Conservation (phyloP, 2,329 filamentous ascomycete species). For the Neophaeococcomyces aloes region DNA sequence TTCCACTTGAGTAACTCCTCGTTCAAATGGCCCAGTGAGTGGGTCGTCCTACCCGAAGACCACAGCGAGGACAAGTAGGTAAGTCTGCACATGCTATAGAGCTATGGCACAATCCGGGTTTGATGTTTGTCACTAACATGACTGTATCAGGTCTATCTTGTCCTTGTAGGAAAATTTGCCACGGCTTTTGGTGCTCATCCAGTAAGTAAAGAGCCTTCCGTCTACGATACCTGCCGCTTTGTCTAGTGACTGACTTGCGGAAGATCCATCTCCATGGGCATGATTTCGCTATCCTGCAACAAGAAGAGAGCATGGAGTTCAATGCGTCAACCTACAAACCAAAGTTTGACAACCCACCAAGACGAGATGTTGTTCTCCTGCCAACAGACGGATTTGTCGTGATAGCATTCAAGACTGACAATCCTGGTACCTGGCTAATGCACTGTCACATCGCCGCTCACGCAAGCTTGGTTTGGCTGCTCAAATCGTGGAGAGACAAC, state of each 20-base stretch:
- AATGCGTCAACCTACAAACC: constrained; percentile 37
- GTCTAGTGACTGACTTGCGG: neutral
- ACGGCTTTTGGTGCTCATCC: no score
- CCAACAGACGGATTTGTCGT: constrained; percentile 57
- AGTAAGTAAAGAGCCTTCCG: no score
- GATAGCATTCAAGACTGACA: constrained; percentile 39
- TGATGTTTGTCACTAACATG: no score
- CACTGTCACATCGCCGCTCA: constrained; percentile 77
- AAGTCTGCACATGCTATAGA: no score
- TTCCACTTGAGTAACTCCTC: no score
- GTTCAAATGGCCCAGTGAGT: no score
- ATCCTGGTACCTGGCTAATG: constrained; percentile 54
- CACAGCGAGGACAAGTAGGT: no score
- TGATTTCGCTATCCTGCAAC: constrained; percentile 55
- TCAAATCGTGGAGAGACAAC: constrained; percentile 45
- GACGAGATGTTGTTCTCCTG: constrained; percentile 58
- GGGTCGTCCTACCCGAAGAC: no score
- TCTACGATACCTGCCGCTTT: neutral
- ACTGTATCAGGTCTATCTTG: no score
- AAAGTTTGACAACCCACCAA: constrained; percentile 49
- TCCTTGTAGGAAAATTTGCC: no score
- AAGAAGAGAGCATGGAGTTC: constrained; percentile 10
- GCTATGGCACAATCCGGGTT: no score
- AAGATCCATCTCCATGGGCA: constrained; percentile 55
- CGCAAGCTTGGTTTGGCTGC: constrained; percentile 51